These are phyloP conservation scores for Apiotrichum brassicae DNA, from an alignment of 1,284 basidiomycete species.

Conservation along the genomic window DNA sequence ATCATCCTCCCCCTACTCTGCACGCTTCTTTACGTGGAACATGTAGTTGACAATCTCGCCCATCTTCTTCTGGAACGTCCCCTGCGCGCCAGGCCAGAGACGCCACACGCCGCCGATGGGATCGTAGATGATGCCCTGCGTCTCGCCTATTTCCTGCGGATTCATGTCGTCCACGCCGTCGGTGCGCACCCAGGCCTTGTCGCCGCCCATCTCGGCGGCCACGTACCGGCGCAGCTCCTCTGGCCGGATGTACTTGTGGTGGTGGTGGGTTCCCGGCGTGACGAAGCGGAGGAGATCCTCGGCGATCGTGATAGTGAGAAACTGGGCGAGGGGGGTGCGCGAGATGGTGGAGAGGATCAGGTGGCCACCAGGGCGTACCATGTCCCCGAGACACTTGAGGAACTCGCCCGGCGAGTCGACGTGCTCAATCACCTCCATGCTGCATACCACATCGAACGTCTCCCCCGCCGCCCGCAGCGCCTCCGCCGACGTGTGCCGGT, in stretches of 20 bases:
- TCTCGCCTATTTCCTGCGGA: conserved; percentile 64
- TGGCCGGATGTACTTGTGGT: conserved; percentile 84
- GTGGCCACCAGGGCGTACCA: conserved; percentile 90
- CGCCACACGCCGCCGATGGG: conserved; percentile 70
- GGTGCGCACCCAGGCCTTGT: conserved; percentile 41
- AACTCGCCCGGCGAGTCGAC: conserved; percentile 87
- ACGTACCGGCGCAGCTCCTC: conserved; percentile 83
- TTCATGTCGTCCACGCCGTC: conserved; percentile 48
- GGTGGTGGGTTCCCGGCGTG: conserved; percentile 83
- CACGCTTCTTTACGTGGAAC: conserved; percentile 42
- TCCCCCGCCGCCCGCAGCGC: conserved; percentile 53
- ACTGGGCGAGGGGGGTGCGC: conserved; percentile 80
- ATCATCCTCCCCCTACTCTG: too few species aligned
- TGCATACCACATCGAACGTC: conserved; percentile 85
- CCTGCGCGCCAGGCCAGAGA: conserved; percentile 59
- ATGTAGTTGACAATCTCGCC: conserved; percentile 47
- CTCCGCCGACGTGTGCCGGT: conserved; percentile 76
- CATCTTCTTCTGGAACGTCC: conserved; percentile 49
- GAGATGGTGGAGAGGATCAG: conserved; percentile 95
- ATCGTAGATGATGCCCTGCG: conserved; percentile 73
- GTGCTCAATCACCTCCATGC: conserved; percentile 98
- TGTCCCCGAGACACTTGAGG: conserved; percentile 67
- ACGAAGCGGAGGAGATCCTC: conserved; percentile 80
- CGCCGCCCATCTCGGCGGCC: conserved; percentile 52
- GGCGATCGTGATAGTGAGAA: conserved; percentile 84